Evolutionary conservation across 179 eudicot species (phyloP).

Genomic region (Silene vulgaris): DNA sequence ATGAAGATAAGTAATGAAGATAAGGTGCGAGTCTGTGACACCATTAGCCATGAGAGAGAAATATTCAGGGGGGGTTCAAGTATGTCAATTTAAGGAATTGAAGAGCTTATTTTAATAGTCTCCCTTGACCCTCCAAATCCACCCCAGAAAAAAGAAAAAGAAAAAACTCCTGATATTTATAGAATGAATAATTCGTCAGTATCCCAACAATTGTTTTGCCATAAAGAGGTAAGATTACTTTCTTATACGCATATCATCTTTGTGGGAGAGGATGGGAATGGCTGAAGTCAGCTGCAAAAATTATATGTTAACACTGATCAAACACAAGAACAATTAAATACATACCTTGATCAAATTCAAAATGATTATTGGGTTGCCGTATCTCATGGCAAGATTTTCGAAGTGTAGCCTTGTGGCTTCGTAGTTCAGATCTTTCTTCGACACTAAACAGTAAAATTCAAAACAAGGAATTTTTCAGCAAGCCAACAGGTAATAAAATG

Average conservation of each 20-base stretch:
- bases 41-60: background rate
- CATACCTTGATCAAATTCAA: constrained; percentile 91
- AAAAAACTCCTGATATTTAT: background rate
- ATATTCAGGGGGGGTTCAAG: background rate
- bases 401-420: constrained; percentile 93
- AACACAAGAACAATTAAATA: background rate
- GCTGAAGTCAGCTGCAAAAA: constrained; percentile 1
- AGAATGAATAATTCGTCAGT: background rate
- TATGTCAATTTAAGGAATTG: background rate
- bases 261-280: background rate
- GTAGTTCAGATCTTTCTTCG: constrained; percentile 72
- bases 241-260: background rate
- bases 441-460: constrained; percentile 44
- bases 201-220: background rate
- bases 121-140: no score
- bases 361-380: constrained; percentile 90
- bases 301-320: background rate
- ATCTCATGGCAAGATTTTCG: constrained; percentile 81
- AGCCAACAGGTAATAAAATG: background rate
- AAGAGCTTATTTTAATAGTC: background rate
- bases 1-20: background rate
- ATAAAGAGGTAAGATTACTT: background rate
- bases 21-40: background rate
- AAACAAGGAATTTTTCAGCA: background rate
- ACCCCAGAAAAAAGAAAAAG: background rate